Percentiles rank a stretch among this genome's conserved stretches.
phyloP scores from a whole-genome alignment of 1,139 yeast species.

The Magnusiomyces fungicola region DNA sequence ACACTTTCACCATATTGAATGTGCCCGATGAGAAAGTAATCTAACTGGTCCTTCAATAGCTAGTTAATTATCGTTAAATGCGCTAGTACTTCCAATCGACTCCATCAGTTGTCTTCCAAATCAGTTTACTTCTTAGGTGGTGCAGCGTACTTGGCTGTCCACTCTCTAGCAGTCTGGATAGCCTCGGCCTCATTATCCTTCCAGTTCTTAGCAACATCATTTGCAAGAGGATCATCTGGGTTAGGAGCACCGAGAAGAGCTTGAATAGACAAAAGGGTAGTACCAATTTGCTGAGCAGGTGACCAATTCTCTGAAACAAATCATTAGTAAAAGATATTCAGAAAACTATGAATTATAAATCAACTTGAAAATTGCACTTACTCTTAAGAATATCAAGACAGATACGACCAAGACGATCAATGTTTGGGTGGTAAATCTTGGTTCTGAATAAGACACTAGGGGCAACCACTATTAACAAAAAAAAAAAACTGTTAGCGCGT shows the following conservation, averaged over 20 bases:
- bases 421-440: constrained; percentile 92
- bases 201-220: constrained; percentile 97
- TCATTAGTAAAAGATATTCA: not conserved
- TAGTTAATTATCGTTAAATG: too few relatives aligned
- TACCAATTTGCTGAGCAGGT: constrained; percentile 95
- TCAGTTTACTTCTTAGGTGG: constrained; percentile 13
- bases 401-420: constrained; percentile 89
- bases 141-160: constrained; percentile 68
- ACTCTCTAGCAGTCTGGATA: constrained; percentile 72
- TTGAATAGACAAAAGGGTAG: constrained; percentile 86
- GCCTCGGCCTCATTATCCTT: constrained; percentile 77
- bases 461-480: constrained; percentile 50
- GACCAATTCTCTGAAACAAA: constrained; percentile 56
- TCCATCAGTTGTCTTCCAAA: too few relatives aligned
- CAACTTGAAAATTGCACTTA: constrained; percentile 26
- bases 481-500: too few relatives aligned
- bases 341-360: not conserved
- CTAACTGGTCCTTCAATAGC: too few relatives aligned
- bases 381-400: constrained; percentile 91
- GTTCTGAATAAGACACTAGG: constrained; percentile 91
- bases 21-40: not conserved
- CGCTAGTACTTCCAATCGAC: too few relatives aligned
- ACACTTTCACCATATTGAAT: too few relatives aligned
- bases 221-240: constrained; percentile 97
- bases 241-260: constrained; percentile 93